Conservation (phyloP, 2,329 filamentous ascomycete species). For the Colletotrichum simmondsii region DNA sequence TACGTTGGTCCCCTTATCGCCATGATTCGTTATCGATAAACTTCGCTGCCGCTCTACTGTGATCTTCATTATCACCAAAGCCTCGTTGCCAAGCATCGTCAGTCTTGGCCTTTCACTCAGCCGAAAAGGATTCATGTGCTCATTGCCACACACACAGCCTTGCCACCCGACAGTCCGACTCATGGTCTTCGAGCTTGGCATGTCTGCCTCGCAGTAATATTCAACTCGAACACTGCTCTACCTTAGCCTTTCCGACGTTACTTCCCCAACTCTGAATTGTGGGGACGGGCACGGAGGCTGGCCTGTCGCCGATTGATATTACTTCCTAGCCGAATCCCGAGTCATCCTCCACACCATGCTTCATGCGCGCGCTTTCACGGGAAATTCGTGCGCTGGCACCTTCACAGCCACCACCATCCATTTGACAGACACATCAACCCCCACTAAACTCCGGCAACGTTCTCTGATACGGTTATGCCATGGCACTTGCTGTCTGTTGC, state of each 20-base stretch:
- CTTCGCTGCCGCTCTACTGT: not conserved
- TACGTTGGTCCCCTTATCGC: not conserved
- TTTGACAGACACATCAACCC: conserved; percentile 3
- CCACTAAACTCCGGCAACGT: conserved; percentile 11
- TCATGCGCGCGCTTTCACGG: conserved; percentile 16
- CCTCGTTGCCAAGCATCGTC: not conserved
- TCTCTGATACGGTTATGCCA: not conserved
- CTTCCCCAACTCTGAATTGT: conserved; percentile 27
- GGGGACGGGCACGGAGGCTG: conserved; percentile 11
- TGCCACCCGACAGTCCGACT: not conserved
- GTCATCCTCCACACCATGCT: conserved; percentile 21
- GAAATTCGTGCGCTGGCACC: conserved; percentile 22
- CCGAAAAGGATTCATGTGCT: not conserved
- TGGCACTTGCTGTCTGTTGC: not conserved
- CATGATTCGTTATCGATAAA: conserved; percentile 4
- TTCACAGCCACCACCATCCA: conserved; percentile 30
- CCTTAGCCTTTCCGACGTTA: not conserved
- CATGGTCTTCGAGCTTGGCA: not conserved
- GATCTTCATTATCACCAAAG: not conserved
- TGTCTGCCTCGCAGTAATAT: not conserved
- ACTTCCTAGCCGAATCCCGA: conserved; percentile 15
- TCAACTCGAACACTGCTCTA: not conserved
- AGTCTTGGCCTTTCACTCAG: not conserved
- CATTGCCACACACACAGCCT: not conserved
- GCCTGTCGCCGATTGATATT: conserved; percentile 18